Evolutionary conservation across 2,329 filamentous ascomycete genomes (phyloP).

Genomic region (Aspergillus sp.): DNA sequence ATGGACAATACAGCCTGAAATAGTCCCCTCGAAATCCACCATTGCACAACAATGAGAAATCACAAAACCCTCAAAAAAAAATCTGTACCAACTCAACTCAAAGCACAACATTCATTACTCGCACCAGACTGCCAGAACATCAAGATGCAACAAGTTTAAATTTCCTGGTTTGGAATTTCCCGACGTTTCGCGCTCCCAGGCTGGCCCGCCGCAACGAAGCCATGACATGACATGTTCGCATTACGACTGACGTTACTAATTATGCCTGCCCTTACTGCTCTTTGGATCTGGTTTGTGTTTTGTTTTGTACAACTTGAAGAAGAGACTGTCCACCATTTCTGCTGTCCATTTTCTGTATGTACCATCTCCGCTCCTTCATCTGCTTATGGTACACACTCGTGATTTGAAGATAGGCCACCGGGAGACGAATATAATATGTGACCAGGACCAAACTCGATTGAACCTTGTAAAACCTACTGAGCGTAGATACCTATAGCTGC

Average conservation of each 20-base stretch:
- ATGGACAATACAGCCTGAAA: background rate
- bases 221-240: conserved; percentile 1
- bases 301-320: conserved; percentile 5
- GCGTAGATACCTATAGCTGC: too few relatives aligned
- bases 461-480: too few relatives aligned
- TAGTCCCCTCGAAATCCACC: background rate
- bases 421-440: conserved; percentile 16
- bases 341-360: conserved; percentile 7
- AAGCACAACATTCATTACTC: conserved; percentile 8
- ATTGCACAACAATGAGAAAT: conserved; percentile 11
- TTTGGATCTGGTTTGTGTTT: conserved; percentile 1
- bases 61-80: conserved; percentile 9
- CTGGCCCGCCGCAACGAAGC: conserved; percentile 11
- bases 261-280: background rate
- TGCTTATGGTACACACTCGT: conserved; percentile 9
- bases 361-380: conserved; percentile 9
- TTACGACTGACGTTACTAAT: conserved; percentile 3
- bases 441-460: background rate
- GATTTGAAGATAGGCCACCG: conserved; percentile 3
- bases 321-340: conserved; percentile 8
- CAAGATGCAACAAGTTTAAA: conserved; percentile 4
- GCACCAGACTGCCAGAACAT: conserved; percentile 16
- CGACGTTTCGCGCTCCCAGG: conserved; percentile 4
- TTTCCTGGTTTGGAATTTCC: background rate
- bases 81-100: conserved; percentile 12